Evolutionary conservation across 1,284 basidiomycete species (phyloP).

Genomic region (Malassezia japonica): DNA sequence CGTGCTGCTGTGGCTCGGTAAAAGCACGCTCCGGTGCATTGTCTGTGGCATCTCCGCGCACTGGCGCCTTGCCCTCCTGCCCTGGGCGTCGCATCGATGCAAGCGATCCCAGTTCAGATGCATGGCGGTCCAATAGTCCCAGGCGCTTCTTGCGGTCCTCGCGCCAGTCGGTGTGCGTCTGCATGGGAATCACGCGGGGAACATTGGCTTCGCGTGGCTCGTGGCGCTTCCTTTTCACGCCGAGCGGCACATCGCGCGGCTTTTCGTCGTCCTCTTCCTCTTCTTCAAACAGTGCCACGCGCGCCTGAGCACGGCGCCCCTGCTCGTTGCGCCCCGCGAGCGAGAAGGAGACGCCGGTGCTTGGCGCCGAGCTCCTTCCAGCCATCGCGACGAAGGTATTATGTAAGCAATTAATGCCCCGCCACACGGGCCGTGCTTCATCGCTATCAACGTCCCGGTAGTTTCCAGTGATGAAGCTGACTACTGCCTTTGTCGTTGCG

Average conservation of each 20-base stretch:
- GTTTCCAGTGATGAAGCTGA: conserved; percentile 1
- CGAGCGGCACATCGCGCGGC: not conserved
- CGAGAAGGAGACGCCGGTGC: not conserved
- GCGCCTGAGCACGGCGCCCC: not conserved
- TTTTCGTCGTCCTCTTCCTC: not conserved
- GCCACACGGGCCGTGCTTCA: conserved; percentile 2
- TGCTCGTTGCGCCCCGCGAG: not conserved
- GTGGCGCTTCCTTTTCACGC: conserved; percentile 3
- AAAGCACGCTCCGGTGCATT: conserved; percentile 1
- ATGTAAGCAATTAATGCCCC: no score
- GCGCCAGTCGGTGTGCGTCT: conserved; percentile 30
- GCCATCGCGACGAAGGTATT: no score
- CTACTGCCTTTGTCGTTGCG: not conserved
- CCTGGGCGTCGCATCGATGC: conserved; percentile 19
- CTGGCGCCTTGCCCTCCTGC: no score
- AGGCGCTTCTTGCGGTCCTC: conserved; percentile 33
- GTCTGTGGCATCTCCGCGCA: no score
- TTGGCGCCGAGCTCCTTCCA: not conserved
- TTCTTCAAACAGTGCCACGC: not conserved
- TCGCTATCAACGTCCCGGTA: no score
- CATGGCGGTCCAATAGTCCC: conserved; percentile 21
- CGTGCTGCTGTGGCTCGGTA: conserved; percentile 25
- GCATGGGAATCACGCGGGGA: conserved; percentile 25
- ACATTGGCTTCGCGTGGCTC: not conserved
- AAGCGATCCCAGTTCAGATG: conserved; percentile 21